Evolutionary conservation across 2,329 filamentous ascomycete species (phyloP).

Genomic region (Lomentospora prolificans): DNA sequence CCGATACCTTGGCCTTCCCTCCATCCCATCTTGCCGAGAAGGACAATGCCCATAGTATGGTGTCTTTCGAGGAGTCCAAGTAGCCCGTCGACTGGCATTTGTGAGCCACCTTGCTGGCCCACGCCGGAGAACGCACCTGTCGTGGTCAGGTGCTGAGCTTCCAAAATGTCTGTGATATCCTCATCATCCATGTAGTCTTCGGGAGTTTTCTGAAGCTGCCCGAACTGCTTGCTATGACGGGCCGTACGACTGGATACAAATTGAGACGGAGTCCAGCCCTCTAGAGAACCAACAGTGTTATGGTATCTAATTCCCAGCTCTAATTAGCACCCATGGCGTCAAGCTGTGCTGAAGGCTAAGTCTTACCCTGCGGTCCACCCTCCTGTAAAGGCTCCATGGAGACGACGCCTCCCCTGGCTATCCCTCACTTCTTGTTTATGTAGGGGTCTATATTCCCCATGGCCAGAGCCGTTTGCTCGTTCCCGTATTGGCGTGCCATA

Average conservation of each 20-base stretch:
- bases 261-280: conserved; percentile 88
- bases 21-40: conserved; percentile 93
- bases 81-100: conserved; percentile 25
- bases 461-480: conserved; percentile 72
- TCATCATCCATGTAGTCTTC: conserved; percentile 99
- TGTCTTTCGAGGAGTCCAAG: conserved; percentile 66
- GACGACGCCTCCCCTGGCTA: conserved; percentile 76
- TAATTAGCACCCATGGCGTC: conserved; percentile 19
- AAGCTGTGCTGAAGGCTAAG: neutral
- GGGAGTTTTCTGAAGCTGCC: conserved; percentile 45
- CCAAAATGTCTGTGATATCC: conserved; percentile 77
- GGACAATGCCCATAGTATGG: conserved; percentile 77
- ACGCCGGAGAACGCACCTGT: conserved; percentile 65
- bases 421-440: conserved; percentile 98
- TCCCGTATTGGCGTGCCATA: conserved; percentile 77
- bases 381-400: conserved; percentile 94
- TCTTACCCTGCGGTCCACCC: conserved; percentile 87
- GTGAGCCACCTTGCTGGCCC: conserved; percentile 34
- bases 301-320: conserved; percentile 64
- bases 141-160: conserved; percentile 66
- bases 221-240: conserved; percentile 59
- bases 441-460: conserved; percentile 86
- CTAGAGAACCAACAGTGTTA: conserved; percentile 96
- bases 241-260: conserved; percentile 85
- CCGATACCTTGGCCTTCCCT: conserved; percentile 88